Evolutionary conservation across 805 yeast species (phyloP), one percentile per base, ranked within the genome.

Genomic region (Lachancea thermotolerans): DNA sequence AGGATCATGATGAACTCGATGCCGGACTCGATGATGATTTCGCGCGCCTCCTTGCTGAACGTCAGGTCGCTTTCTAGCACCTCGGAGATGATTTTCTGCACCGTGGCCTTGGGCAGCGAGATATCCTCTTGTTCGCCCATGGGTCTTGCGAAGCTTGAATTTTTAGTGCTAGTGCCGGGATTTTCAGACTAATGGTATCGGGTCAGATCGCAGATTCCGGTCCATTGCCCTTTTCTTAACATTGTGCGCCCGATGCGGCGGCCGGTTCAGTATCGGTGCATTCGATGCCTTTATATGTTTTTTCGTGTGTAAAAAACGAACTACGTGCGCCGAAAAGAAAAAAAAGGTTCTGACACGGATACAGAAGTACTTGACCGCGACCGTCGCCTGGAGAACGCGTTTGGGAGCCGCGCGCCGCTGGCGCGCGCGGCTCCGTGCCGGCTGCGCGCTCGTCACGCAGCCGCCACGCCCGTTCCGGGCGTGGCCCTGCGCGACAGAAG

Each of bases 1-100:
- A 91, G 70, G 48, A 91, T 87, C 95, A 93, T 91, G 49, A 93
- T 83, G 63, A 93, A 91, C 66, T 89, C 96, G 45, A 93, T 88
- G 57, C 97, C 89, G 64, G 96, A 91, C 61, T 93, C 97, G 37
- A 95, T 91, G 37, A 93, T 77, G 37, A 95, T 93, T 58, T 91
- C 98, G 47, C 97, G 73, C 2, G 97, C 95, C 53, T 93, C 98
- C 54, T 90, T 85, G 35, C 95, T 80, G 55, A 91, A 88, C 6
- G 90, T 81, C 46, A 86, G 73, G 59, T 90, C 97, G n/a, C 78
- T 69, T 14, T 96, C 96, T 28, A 91, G 71, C 30, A 93, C 85
- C 58, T 93, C 99, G 2, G 89, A 75, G 15, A 93, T 82, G 40
- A 93, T 88, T 64, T 93, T 93, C 62, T 91, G 98, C 1, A 93